These are phyloP conservation scores for Penicillium italicum DNA, from an alignment of 2,329 filamentous ascomycete species.

Conservation along the genomic window DNA sequence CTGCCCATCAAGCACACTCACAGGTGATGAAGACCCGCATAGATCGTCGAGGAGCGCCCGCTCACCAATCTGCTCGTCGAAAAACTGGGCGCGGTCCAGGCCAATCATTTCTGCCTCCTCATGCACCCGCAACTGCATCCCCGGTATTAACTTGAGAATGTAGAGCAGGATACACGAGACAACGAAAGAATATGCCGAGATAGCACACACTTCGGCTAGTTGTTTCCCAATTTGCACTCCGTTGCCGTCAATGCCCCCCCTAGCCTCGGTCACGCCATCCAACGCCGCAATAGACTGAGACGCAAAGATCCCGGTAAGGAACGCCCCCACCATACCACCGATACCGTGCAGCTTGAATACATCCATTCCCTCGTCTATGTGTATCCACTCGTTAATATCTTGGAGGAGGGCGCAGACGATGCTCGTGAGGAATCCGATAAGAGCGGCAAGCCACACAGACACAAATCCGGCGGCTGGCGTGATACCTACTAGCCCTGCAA, in stretches of 20 bases:
- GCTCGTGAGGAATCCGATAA: conserved; percentile 56
- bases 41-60: conserved; percentile 40
- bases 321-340: conserved; percentile 56
- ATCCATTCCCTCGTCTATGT: conserved; percentile 57
- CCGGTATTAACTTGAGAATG: conserved; percentile 53
- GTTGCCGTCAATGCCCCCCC: conserved; percentile 54
- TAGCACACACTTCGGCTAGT: conserved; percentile 54
- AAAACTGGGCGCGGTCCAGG: conserved; percentile 54
- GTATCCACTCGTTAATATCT: conserved; percentile 53
- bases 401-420: conserved; percentile 50
- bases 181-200: conserved; percentile 52
- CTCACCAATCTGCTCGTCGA: conserved; percentile 56
- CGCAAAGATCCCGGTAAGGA: conserved; percentile 58
- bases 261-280: conserved; percentile 47
- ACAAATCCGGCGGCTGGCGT: conserved; percentile 56
- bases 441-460: conserved; percentile 51
- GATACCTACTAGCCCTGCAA: conserved; percentile 60
- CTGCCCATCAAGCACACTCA: conserved; percentile 11
- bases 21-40: conserved; percentile 9
- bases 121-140: conserved; percentile 52
- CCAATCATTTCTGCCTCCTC: conserved; percentile 56
- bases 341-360: conserved; percentile 59
- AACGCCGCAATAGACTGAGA: conserved; percentile 42
- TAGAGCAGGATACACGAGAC: conserved; percentile 52
- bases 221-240: conserved; percentile 55